Evolutionary conservation across 208 protist species (phyloP).

Genomic region (Crithidia thermophila): DNA sequence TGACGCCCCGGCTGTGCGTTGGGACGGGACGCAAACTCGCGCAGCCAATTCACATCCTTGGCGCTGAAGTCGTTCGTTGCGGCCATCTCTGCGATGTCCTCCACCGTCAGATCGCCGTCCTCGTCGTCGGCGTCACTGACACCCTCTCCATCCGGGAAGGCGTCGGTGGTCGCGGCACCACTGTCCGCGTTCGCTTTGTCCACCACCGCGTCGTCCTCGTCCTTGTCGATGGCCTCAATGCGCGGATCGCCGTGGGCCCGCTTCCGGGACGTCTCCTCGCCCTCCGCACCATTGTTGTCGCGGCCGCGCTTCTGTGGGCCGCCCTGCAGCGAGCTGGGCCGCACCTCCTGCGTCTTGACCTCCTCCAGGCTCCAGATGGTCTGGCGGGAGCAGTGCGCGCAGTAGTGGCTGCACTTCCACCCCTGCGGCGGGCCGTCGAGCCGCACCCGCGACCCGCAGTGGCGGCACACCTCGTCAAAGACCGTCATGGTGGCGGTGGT

Average conservation of each 20-base stretch:
- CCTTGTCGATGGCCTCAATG: conserved; percentile 35
- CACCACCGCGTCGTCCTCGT: conserved; percentile 7
- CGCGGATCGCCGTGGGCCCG: background rate
- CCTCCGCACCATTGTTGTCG: conserved; percentile 6
- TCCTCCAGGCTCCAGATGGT: conserved; percentile 78
- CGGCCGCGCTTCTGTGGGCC: conserved; percentile 11
- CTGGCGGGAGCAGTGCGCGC: conserved; percentile 56
- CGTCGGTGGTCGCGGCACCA: background rate
- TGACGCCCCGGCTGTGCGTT: conserved; percentile 27
- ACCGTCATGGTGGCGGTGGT: background rate
- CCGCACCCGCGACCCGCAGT: conserved; percentile 46
- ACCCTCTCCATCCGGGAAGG: background rate
- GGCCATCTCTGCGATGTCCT: conserved; percentile 82
- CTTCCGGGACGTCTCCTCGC: background rate
- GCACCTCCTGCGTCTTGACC: conserved; percentile 11
- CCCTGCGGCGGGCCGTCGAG: conserved; percentile 50
- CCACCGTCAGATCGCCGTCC: conserved; percentile 60
- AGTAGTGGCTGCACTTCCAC: conserved; percentile 82
- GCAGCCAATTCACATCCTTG: conserved; percentile 76
- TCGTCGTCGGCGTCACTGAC: conserved; percentile 21
- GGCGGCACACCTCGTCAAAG: conserved; percentile 72
- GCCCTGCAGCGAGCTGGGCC: background rate
- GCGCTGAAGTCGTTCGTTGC: conserved; percentile 74
- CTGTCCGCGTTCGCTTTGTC: too few relatives aligned
- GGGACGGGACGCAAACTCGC: conserved; percentile 52